Base-by-base conservation (phyloP, 306 rosid genomes). In the Cucurbita pepo region DNA sequence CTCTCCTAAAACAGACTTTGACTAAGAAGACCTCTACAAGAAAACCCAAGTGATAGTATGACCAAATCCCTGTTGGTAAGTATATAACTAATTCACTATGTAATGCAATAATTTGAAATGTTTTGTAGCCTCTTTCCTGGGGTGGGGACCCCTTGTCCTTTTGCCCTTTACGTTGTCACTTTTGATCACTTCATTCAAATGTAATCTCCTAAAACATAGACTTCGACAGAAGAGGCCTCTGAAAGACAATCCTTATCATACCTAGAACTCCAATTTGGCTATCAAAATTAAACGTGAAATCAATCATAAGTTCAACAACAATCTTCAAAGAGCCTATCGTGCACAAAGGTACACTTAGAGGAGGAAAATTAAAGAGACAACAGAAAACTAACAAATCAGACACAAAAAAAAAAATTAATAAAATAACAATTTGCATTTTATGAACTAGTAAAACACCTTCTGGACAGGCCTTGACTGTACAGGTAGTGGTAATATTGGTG, bases 401-500 rank as follows among this genome's bases (percentile, higher is more conserved):
- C 13, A 19, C 60, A 21, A 56, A 21, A 21, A 21, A 21, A 21
- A 21, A 0, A 21, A 21, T 21, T 21, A 21, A 21, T 21, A 21
- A 21, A 56, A 56, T 10, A 3, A 8, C 18, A 13, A 1, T 18
- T 55, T 56, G 16, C 37, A 1, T 22, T 22, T 56, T 10, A 22
- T 56, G 61, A 11, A 22, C 11, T 21, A 25, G 40, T 60, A 22
- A 60, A 43, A 63, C 69, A 86, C 97, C 92, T 81, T 85, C 63
- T 81, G 82, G 79, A 52, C 79, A 51, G 81, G 80, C 56, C 78
- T 80, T 45, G 88, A 81, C 63, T 87, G 72, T 53, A 80, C 77
- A 43, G 97, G 96, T 72, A 89, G 75, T 45, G 97, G 96, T 79
- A 92, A 78, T 80, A 90, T 86, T 47, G 96, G 95, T 10, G 92